A percentile compares a stretch with the other conserved stretches of the same genome.
These are phyloP conservation scores for Verruconis gallopava DNA, from an alignment of 2,329 filamentous ascomycete species.

Conservation along the genomic window DNA sequence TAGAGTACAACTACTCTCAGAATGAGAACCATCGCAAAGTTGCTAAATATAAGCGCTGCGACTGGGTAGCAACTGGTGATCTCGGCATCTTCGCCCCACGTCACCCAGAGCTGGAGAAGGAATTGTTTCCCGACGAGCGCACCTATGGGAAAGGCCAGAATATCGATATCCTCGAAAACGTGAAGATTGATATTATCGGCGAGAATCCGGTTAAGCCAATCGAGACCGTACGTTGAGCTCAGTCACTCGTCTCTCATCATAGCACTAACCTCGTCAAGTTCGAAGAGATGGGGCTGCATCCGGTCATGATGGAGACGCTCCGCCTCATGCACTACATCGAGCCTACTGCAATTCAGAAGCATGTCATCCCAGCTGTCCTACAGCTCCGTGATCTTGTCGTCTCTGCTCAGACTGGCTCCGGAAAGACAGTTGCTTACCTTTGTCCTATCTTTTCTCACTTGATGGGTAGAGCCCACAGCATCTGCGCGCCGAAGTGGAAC, in stretches of 20 bases:
- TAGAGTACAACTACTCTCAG: conserved; percentile 5
- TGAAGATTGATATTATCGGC: background rate
- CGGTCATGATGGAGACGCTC: conserved; percentile 68
- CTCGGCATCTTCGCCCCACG: conserved; percentile 49
- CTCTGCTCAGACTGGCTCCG: conserved; percentile 87
- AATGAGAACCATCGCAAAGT: background rate
- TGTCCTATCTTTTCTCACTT: conserved; percentile 79
- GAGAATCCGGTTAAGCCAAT: conserved; percentile 21
- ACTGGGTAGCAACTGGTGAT: conserved; percentile 43
- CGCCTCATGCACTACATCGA: conserved; percentile 53
- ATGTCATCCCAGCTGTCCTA: conserved; percentile 67
- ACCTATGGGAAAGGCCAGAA: conserved; percentile 44
- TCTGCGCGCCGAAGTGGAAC: conserved; percentile 58
- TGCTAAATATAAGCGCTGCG: background rate
- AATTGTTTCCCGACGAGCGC: conserved; percentile 54
- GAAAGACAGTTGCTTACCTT: conserved; percentile 89
- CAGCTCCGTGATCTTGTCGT: conserved; percentile 72
- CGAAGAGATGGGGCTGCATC: conserved; percentile 69
- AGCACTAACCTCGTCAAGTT: conserved; percentile 38
- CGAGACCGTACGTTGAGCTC: conserved; percentile 37
- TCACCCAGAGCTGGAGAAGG: conserved; percentile 54
- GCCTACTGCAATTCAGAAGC: conserved; percentile 82
- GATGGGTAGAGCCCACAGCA: conserved; percentile 90
- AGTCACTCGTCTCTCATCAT: conserved; percentile 8
- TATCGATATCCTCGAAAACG: conserved; percentile 32